Base-by-base conservation (phyloP, 2,329 filamentous ascomycete genomes). In the Neodidymelliopsis sp. region DNA sequence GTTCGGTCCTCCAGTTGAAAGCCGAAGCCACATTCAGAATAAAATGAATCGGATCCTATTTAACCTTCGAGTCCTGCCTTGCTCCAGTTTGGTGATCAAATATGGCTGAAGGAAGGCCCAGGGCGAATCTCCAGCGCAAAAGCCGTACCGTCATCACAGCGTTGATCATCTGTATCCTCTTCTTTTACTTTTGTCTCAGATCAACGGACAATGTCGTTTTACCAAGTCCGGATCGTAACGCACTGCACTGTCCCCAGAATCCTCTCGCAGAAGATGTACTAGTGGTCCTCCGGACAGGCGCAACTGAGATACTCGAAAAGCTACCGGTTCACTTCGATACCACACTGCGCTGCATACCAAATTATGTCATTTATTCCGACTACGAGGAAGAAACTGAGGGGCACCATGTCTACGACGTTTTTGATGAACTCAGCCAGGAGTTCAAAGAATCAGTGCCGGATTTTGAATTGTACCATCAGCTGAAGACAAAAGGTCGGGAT, bases 271-370 rank as follows among this genome's bases (percentile, higher is more conserved):
- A 44, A 4, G 78, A 83, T 60, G 61, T 82, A n/a, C 74, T 82
- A 13, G 75, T 84, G 6, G 72, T 82, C 16, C 72, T 84, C 54
- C 78, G 80, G 49, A 84, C 81, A 2, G 81, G 81, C 27, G 79
- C 81, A 5, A 82, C 80, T 4, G 81, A 84, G 61, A 74, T 79
- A 11, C 71, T 74, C 38, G 75, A 79, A 23, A 82, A 83, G 59
- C 71, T 84, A 4, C 81, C 81, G 1, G 66, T 69, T 4, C 69
- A 72, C 31, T 54, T 73, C 23, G 36, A 55, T 6, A 72, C 71
- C 3, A 73, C 67, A 13, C 38, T 74, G 5, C 54, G 52, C 16
- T 73, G 71, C 51, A 63, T 65, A 22, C 66, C 65, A 2, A 55
- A 69, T 24, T 61, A 63, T 31, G 44, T 65, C 10, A 60, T 72